phyloP scores from a whole-genome alignment of 1,139 yeast species.

The Yamadazyma dushanensis region DNA sequence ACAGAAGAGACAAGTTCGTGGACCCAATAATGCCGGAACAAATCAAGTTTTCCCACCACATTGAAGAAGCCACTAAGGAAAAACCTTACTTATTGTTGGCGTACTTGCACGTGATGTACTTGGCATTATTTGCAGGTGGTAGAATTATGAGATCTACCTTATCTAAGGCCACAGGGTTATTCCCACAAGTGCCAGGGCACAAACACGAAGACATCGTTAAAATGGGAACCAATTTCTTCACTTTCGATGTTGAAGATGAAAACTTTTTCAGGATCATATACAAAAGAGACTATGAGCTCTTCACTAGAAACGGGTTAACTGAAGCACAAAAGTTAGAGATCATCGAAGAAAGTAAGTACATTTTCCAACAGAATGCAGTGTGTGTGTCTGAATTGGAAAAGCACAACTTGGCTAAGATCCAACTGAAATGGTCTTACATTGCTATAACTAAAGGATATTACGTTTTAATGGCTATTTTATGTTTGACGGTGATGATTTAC shows the following conservation, averaged over 20 bases:
- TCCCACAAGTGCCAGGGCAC: constrained; percentile 70
- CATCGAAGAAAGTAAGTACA: constrained; percentile 65
- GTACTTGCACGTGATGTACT: constrained; percentile 83
- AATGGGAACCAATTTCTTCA: constrained; percentile 70
- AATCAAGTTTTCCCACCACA: constrained; percentile 61
- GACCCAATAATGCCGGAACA: constrained; percentile 62
- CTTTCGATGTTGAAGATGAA: constrained; percentile 70
- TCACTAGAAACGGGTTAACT: constrained; percentile 64
- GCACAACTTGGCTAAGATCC: constrained; percentile 58
- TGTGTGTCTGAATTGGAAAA: constrained; percentile 67
- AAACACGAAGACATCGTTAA: constrained; percentile 60
- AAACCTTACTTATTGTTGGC: constrained; percentile 76
- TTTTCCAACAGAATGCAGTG: constrained; percentile 61
- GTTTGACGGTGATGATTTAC: constrained; percentile 26
- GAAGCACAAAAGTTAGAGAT: constrained; percentile 72
- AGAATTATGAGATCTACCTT: constrained; percentile 68
- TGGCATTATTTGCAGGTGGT: constrained; percentile 89
- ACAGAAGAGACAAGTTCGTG: constrained; percentile 53
- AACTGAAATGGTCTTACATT: constrained; percentile 57
- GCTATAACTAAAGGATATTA: constrained; percentile 51
- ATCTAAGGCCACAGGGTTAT: constrained; percentile 66
- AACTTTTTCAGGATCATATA: constrained; percentile 61
- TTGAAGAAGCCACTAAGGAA: constrained; percentile 49
- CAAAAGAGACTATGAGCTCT: constrained; percentile 75
- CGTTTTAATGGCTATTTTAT: constrained; percentile 27